Conservation (phyloP, 805 yeast genomes). For the Wickerhamomyces queroliae region DNA sequence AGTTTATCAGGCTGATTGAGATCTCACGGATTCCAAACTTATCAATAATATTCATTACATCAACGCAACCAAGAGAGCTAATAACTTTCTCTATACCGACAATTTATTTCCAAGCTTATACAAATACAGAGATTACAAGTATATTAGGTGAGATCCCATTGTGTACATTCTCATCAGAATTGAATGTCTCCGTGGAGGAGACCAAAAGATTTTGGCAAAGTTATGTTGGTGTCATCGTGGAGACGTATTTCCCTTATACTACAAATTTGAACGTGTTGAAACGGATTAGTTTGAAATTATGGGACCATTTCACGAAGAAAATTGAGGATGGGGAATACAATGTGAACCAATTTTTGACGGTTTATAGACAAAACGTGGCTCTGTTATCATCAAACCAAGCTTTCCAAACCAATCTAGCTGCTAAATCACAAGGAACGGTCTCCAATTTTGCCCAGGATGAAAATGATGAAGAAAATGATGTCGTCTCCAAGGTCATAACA, state of each 20-base stretch:
- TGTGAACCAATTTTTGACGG: constrained; percentile 14
- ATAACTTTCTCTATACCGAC: constrained; percentile 15
- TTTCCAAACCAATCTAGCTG: constrained; percentile 11
- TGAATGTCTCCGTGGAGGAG: constrained; percentile 1
- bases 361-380: constrained; percentile 25
- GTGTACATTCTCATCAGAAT: constrained; percentile 9
- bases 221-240: constrained; percentile 19
- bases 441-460: too few relatives aligned
- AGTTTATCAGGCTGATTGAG: constrained; percentile 18
- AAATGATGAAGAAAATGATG: constrained; percentile 2
- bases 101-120: constrained; percentile 14
- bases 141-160: constrained; percentile 4
- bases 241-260: constrained; percentile 18
- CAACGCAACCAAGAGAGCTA: constrained; percentile 11
- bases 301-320: constrained; percentile 19
- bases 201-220: constrained; percentile 14
- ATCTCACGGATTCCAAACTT: constrained; percentile 10
- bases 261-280: constrained; percentile 12
- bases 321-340: constrained; percentile 8
- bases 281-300: constrained; percentile 13
- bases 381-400: constrained; percentile 30
- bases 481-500: background rate
- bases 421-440: too few relatives aligned
- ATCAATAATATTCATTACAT: constrained; percentile 15
- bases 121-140: constrained; percentile 6